Percentiles rank a stretch among this genome's conserved stretches.
Conservation (phyloP, 345 rosid genomes). For the Brassica cretica region DNA sequence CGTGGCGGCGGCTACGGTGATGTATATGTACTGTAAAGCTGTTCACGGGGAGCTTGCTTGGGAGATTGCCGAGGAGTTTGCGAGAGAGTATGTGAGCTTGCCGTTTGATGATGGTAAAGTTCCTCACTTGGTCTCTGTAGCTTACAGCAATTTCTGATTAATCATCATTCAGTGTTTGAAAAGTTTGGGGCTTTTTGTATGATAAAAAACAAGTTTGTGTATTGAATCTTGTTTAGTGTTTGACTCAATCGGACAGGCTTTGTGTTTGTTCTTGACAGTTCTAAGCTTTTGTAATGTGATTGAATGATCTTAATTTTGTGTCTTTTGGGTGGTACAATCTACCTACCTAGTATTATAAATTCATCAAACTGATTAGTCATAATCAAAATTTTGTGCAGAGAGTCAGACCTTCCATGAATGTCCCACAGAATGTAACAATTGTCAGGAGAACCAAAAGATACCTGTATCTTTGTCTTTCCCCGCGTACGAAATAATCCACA, state of each 20-base stretch:
- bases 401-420: background rate
- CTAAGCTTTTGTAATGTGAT: slow-evolving; percentile 1
- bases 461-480: too few relatives aligned
- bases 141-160: slow-evolving; percentile 26
- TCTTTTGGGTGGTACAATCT: background rate
- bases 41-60: slow-evolving; percentile 67
- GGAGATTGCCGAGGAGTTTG: slow-evolving; percentile 74
- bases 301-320: slow-evolving; percentile 2
- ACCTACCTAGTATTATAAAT: too few relatives aligned
- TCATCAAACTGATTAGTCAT: background rate
- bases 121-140: slow-evolving; percentile 62
- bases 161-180: slow-evolving; percentile 10
- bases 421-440: too few relatives aligned
- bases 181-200: slow-evolving; percentile 2
- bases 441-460: background rate
- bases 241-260: background rate
- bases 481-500: slow-evolving; percentile 66
- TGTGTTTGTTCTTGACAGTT: slow-evolving; percentile 3
- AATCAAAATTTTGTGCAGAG: background rate
- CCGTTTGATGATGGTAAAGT: slow-evolving; percentile 77
- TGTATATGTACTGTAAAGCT: slow-evolving; percentile 75
- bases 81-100: slow-evolving; percentile 60
- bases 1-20: slow-evolving; percentile 57
- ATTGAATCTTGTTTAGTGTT: background rate
- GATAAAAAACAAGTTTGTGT: slow-evolving; percentile 28